phyloP scores from a whole-genome alignment of 305 asterid species.

The Fraxinus latifolia region DNA sequence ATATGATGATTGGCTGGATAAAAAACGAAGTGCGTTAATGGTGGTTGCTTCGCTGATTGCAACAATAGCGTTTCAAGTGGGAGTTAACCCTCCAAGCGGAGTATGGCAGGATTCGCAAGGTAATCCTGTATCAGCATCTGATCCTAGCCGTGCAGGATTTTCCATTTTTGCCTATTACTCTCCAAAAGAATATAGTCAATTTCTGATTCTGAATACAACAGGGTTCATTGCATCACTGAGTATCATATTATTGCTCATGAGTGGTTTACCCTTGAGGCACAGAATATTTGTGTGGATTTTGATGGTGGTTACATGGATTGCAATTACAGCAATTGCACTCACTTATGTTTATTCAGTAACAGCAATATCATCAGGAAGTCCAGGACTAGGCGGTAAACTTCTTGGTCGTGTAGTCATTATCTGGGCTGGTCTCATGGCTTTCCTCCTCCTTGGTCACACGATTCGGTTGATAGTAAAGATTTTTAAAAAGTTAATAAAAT shows the following conservation, averaged over 20 bases:
- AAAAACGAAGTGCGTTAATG: slow-evolving; percentile 13
- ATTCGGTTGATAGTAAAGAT: slow-evolving; percentile 16
- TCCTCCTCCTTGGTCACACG: slow-evolving; percentile 31
- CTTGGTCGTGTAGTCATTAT: background rate
- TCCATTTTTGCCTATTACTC: slow-evolving; percentile 5
- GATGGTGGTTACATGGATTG: slow-evolving; percentile 40
- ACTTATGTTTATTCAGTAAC: slow-evolving; percentile 32
- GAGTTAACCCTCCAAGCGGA: slow-evolving; percentile 23
- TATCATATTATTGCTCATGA: slow-evolving; percentile 44
- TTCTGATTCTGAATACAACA: slow-evolving; percentile 24
- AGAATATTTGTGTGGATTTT: slow-evolving; percentile 33
- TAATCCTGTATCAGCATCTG: background rate
- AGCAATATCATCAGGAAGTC: slow-evolving; percentile 14
- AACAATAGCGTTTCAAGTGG: slow-evolving; percentile 42
- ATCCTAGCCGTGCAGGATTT: background rate
- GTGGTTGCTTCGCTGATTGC: slow-evolving; percentile 41
- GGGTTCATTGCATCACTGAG: slow-evolving; percentile 42
- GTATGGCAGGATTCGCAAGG: slow-evolving; percentile 14
- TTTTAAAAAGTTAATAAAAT: background rate
- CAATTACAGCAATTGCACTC: slow-evolving; percentile 34
- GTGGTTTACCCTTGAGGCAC: slow-evolving; percentile 39
- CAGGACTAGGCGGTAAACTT: background rate
- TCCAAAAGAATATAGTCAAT: background rate
- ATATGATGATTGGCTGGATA: background rate
- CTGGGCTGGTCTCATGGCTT: slow-evolving; percentile 22